Evolutionary conservation across 2,329 filamentous ascomycete species (phyloP).

Genomic region (Trichophyton verrucosum): DNA sequence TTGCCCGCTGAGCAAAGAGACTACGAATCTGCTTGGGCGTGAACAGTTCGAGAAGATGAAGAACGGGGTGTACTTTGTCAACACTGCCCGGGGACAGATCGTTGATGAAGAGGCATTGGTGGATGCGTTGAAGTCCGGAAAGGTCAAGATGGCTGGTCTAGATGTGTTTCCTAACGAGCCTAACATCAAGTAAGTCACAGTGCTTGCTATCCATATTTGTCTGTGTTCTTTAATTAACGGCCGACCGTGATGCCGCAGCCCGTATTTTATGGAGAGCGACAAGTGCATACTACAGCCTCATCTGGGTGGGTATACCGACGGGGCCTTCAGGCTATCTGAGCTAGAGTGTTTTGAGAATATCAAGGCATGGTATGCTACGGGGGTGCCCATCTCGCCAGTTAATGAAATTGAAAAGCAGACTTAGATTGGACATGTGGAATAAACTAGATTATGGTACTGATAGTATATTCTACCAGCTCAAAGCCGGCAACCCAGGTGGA

Average conservation of each 20-base stretch:
- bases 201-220: too few species aligned
- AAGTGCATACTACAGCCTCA: constrained; percentile 36
- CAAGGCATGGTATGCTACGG: constrained; percentile 28
- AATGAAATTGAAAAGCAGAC: constrained; percentile 12
- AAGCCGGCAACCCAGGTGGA: too few species aligned
- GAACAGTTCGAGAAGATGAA: constrained; percentile 38
- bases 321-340: constrained; percentile 33
- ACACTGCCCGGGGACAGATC: constrained; percentile 41
- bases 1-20: constrained; percentile 35
- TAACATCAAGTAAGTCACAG: constrained; percentile 19
- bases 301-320: constrained; percentile 35
- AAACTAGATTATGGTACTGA: not conserved
- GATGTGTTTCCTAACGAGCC: constrained; percentile 40
- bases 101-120: constrained; percentile 40
- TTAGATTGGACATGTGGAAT: not conserved
- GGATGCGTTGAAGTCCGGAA: constrained; percentile 36
- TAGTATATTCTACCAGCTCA: too few species aligned
- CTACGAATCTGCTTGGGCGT: constrained; percentile 29
- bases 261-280: constrained; percentile 31
- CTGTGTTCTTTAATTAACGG: too few species aligned
- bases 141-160: constrained; percentile 37
- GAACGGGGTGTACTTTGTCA: constrained; percentile 36
- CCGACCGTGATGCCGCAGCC: constrained; percentile 4
- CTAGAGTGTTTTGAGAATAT: constrained; percentile 39
- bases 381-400: constrained; percentile 30